Conservation (phyloP, 2,329 filamentous ascomycete species). For the Claviceps capensis region DNA sequence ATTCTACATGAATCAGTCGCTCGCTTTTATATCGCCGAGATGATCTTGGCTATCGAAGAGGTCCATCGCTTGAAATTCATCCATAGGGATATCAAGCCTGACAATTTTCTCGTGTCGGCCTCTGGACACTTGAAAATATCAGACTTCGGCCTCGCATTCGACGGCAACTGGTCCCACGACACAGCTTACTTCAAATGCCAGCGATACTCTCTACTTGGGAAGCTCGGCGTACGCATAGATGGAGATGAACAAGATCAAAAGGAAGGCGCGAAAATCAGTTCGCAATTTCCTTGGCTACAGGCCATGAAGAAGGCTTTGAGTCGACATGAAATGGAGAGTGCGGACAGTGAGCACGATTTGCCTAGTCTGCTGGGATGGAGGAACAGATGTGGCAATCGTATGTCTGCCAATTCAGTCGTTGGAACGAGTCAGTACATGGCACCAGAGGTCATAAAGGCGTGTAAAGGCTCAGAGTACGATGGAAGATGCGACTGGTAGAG, state of each 20-base stretch:
- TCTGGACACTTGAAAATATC: conserved; percentile 90
- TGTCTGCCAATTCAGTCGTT: conserved; percentile 71
- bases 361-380: conserved; percentile 51
- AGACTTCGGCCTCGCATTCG: conserved; percentile 90
- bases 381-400: conserved; percentile 53
- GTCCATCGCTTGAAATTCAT: conserved; percentile 81
- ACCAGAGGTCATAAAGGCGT: conserved; percentile 66
- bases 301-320: conserved; percentile 17
- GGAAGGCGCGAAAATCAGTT: conserved; percentile 28
- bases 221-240: conserved; percentile 56
- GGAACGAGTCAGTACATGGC: conserved; percentile 98
- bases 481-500: conserved; percentile 96
- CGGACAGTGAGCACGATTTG: conserved; percentile 16
- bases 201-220: conserved; percentile 64
- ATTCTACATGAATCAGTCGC: conserved; percentile 65
- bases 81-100: conserved; percentile 90
- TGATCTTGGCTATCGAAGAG: conserved; percentile 90
- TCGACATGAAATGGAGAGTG: conserved; percentile 19
- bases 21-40: conserved; percentile 84
- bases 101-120: conserved; percentile 86
- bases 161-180: conserved; percentile 90
- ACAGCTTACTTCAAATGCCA: conserved; percentile 76
- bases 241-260: conserved; percentile 61
- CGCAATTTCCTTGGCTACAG: conserved; percentile 20
- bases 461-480: conserved; percentile 47